phyloP scores from a whole-genome alignment of 2,329 filamentous ascomycete species.

The Botrytis galanthina region DNA sequence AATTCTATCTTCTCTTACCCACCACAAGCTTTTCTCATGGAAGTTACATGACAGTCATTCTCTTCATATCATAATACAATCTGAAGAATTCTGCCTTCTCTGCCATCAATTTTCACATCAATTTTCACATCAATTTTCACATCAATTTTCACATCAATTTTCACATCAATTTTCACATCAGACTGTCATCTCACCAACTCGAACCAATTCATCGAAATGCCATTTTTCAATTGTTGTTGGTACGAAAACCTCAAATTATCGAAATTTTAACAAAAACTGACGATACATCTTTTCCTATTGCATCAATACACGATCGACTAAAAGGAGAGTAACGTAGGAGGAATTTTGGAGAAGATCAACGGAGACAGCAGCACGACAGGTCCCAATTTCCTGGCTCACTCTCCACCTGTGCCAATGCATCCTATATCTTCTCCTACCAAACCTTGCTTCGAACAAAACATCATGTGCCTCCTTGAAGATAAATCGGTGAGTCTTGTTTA shows the following conservation, averaged over 20 bases:
- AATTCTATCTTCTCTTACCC: neutral
- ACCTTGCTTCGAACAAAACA: too few relatives aligned
- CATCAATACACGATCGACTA: neutral
- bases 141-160: neutral
- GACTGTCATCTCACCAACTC: neutral
- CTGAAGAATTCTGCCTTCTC: neutral
- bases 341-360: too few relatives aligned
- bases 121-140: neutral
- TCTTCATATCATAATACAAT: neutral
- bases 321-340: neutral
- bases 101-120: neutral
- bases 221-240: too few relatives aligned
- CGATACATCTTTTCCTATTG: neutral
- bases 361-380: too few relatives aligned
- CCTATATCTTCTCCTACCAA: too few relatives aligned
- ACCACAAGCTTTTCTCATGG: neutral
- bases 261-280: too few relatives aligned
- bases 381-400: too few relatives aligned
- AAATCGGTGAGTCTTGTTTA: too few relatives aligned
- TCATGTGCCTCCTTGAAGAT: too few relatives aligned
- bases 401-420: too few relatives aligned
- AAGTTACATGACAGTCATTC: neutral
- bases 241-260: fast-evolving
- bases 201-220: neutral
- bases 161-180: neutral